Evolutionary conservation across 305 asterid species (phyloP), one percentile per base, ranked within the genome.

Genomic region (Solanum hybrid): DNA sequence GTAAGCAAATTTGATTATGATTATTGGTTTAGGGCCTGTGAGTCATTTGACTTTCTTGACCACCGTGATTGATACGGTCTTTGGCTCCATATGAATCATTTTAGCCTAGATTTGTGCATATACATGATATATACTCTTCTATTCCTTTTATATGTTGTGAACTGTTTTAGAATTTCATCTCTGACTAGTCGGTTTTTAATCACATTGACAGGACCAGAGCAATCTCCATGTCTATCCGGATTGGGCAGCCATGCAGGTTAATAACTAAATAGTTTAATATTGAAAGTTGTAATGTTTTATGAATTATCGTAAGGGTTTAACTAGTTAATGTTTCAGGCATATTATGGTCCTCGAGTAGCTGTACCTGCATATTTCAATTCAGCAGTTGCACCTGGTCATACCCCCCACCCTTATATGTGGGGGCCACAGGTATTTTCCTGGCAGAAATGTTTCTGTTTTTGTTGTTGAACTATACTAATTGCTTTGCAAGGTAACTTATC

Each of bases 201-300:
- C 84, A 24, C 86, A 36, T 93, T 94, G 87, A 87, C 97, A 95
- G 99, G 99, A 96, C 40, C 98, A 95, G 91, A 94, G 91, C 86
- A 94, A 93, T 90, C 86, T 93, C 90, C 98, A 95, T 37, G 90
- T 94, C 31, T 97, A 95, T 95, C 98, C 98, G 86, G 99, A 97
- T 92, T 97, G 99, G 99, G 96, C 99, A 36, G 92, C 99, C 26
- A 95, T 96, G 96, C 99, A 97, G 98, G 99, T 97, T 90, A 93
- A 90, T 89, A 88, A 18, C 20, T 14, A 77, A 24, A 2, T 67
- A 10, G 28, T 67, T 67, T 67, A n/a, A 8, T 39, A 57, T 37
- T 40, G 85, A 12, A 40, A 57, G 24, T 82, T 39, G 28, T 67
- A 39, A 46, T 77, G 74, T 88, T 86, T 28, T 34, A 82, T 86